These are phyloP conservation scores for Xylaria digitata DNA, from an alignment of 2,329 filamentous ascomycete genomes.

Conservation along the genomic window DNA sequence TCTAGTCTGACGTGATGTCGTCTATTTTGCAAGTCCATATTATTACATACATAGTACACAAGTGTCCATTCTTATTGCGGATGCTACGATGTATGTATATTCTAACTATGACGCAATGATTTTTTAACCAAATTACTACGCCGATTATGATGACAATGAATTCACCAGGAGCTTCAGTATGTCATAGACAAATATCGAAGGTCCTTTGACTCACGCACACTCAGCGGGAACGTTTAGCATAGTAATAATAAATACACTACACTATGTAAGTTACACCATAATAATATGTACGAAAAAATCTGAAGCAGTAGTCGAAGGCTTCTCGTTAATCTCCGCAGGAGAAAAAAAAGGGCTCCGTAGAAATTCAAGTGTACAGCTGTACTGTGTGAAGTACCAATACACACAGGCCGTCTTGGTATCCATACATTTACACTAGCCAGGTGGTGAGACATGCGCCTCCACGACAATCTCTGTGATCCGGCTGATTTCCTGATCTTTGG, in stretches of 20 bases:
- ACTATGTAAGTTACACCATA: no score
- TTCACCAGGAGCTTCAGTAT: neutral
- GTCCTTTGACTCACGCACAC: conserved; percentile 1
- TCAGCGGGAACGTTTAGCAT: neutral
- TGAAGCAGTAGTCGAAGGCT: neutral
- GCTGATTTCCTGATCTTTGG: conserved; percentile 15
- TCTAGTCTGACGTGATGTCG: conserved; percentile 17
- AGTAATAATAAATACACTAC: neutral
- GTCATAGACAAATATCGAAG: neutral
- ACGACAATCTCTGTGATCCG: conserved; percentile 20
- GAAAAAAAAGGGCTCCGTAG: neutral
- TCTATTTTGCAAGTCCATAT: neutral
- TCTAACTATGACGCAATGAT: neutral
- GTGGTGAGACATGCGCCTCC: conserved; percentile 27
- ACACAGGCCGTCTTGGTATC: conserved; percentile 22
- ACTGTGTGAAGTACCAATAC: neutral
- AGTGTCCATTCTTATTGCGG: neutral
- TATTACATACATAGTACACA: neutral
- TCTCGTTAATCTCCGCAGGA: conserved; percentile 21
- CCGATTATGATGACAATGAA: no score
- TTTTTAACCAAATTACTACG: neutral
- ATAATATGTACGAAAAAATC: no score
- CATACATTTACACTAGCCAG: conserved; percentile 11
- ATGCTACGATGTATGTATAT: neutral
- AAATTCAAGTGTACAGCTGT: neutral